These are phyloP conservation scores for Coleophoma cylindrospora DNA, from an alignment of 2,329 filamentous ascomycete species.

Conservation along the genomic window DNA sequence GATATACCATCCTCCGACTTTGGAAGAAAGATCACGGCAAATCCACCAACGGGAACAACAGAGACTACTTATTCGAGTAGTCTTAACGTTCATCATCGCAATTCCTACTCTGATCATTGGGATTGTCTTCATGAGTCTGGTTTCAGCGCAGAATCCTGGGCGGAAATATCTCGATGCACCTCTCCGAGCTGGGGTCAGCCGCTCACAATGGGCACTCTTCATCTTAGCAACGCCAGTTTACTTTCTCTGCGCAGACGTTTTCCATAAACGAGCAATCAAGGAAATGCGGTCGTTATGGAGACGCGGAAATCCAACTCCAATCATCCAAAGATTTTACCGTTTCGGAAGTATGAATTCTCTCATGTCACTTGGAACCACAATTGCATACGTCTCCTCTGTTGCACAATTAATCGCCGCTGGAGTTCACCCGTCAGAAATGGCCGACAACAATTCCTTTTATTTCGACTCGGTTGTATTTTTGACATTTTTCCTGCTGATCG, in stretches of 20 bases:
- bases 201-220: slow-evolving; percentile 75
- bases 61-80: slow-evolving; percentile 63
- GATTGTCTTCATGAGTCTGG: slow-evolving; percentile 84
- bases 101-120: slow-evolving; percentile 85
- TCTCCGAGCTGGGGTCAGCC: slow-evolving; percentile 67
- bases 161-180: slow-evolving; percentile 65
- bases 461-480: slow-evolving; percentile 93
- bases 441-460: slow-evolving; percentile 56
- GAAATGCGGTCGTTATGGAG: slow-evolving; percentile 77
- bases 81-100: slow-evolving; percentile 63
- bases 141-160: slow-evolving; percentile 51
- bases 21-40: slow-evolving; percentile 73
- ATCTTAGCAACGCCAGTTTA: slow-evolving; percentile 82
- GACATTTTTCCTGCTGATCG: slow-evolving; percentile 77
- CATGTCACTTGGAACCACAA: slow-evolving; percentile 81
- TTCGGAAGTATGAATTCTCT: slow-evolving; percentile 97
- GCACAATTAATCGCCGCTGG: slow-evolving; percentile 68
- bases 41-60: slow-evolving; percentile 68
- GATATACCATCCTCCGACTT: slow-evolving; percentile 73
- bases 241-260: slow-evolving; percentile 79
- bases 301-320: slow-evolving; percentile 64
- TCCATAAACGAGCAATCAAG: slow-evolving; percentile 74
- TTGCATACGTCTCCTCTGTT: slow-evolving; percentile 81
- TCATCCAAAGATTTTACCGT: slow-evolving; percentile 75
- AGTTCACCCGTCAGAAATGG: slow-evolving; percentile 31